Evolutionary conservation across 805 yeast genomes (phyloP), one percentile per base, ranked within the genome.

Genomic region (Teunomyces pallodes): DNA sequence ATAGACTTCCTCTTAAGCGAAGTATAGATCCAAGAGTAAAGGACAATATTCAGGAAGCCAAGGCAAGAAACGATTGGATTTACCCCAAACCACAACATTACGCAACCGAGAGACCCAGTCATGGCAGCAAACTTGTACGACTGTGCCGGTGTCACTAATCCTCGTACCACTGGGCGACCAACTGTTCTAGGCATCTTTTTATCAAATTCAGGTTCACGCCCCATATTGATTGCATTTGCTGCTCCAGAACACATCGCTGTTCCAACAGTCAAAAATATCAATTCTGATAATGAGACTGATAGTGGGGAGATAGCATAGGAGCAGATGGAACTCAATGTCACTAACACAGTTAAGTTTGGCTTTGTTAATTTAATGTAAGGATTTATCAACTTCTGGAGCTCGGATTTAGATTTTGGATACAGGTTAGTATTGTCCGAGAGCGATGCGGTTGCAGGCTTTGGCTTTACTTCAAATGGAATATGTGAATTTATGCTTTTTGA

Each of bases 151-250:
- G 89, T 78, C 5, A 94, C 73, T 3, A 82, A 60, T 0, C 97
- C 97, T 17, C 89, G 75, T 0, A 91, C 98, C 2, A 94, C 91
- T 0, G 99, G 99, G 59, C 99, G 76, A 4, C 84, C 79, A 8
- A 86, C 81, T 0, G 99, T 94, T 61, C 99, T 76, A 3, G 84
- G 79, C 99, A 94, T 94, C 61, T 80, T 77, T 42, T 80, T 76
- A 62, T 94, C 99, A 61, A 83, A 94, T 16, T 81, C 86, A 1
- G 97, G 96, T 67, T 94, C 99, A 56, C 99, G 75, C 1, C 90
- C 98, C 96, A 91, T 92, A 62, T 94, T 94, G 42, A 94, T 90
- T 3, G 98, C 96, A 68, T 94, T 94, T 2, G 99, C 99, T 2
- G 97, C 84, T 9, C 96, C 95, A 0, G 97, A 90, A 54, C 94